These are phyloP conservation scores for Schwanniomyces occidentalis DNA, from an alignment of 805 yeast genomes.

Conservation along the genomic window DNA sequence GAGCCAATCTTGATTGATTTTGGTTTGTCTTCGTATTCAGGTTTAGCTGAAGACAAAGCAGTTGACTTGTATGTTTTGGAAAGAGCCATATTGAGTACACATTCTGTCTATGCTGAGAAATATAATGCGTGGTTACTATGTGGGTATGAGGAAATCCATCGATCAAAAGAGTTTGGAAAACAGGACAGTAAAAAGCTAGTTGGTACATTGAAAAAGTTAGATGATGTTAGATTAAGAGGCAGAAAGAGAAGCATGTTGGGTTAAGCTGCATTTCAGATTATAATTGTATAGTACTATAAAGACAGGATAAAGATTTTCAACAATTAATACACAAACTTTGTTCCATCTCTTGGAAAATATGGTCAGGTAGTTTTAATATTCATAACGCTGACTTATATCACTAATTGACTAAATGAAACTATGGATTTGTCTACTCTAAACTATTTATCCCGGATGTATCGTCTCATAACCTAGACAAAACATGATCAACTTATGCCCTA, in stretches of 20 bases:
- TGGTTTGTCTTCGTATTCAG: constrained; percentile 80
- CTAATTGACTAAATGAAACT: too few relatives aligned
- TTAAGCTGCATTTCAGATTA: too few relatives aligned
- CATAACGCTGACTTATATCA: too few relatives aligned
- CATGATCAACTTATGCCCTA: too few relatives aligned
- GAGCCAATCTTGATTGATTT: constrained; percentile 80
- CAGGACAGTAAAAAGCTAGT: constrained; percentile 42
- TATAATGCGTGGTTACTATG: constrained; percentile 72
- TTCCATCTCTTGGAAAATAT: too few relatives aligned
- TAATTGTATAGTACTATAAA: too few relatives aligned
- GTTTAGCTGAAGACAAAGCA: constrained; percentile 86
- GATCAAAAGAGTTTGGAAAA: constrained; percentile 19
- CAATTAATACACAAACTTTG: too few relatives aligned
- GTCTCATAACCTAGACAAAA: too few relatives aligned
- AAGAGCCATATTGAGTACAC: constrained; percentile 88
- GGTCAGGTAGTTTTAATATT: too few relatives aligned
- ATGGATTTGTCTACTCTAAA: too few relatives aligned
- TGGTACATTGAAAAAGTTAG: constrained; percentile 65
- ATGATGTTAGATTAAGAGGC: constrained; percentile 87
- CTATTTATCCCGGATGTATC: too few relatives aligned
- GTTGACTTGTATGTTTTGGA: constrained; percentile 96
- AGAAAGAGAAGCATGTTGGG: constrained; percentile 96
- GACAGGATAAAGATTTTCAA: too few relatives aligned
- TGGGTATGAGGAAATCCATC: constrained; percentile 57
- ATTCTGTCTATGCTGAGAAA: constrained; percentile 64